Evolutionary conservation across 73 alveolate genomes (phyloP), one percentile per base, ranked within the genome.

Genomic region (Symbiodinium natans): DNA sequence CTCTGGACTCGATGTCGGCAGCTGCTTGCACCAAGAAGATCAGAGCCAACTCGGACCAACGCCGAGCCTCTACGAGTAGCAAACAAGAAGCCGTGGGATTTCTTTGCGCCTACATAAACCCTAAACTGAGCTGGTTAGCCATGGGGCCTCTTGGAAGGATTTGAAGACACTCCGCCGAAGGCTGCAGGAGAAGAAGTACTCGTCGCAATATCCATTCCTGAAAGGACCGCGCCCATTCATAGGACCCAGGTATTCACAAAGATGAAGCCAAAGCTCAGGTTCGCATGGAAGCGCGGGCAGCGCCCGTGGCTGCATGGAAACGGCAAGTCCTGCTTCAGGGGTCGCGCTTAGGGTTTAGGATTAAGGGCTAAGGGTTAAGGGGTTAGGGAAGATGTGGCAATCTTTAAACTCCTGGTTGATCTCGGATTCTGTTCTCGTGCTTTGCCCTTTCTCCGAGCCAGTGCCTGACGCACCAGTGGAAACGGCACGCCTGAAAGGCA

Each of bases 1-100:
- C 92, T 41, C 74, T 83, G 43, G 92, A 83, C 54, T 83, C 92
- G 38, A 83, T 40, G 52, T 83, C 92, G n/a, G 92, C 87, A 0
- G 87, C 87, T 36, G 87, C 87, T 80, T 80, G 87, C 56, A 80
- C 87, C 6, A 80, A 80, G 87, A 80, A 80, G 13, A 83, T 83
- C 92, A 42, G 41, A 52, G 54, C 59, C 92, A 83, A 41, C 73
- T 83, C 92, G 6, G 74, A 21, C 40, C 52, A 42, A 11, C 34
- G 75, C 33, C 27, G 54, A n/a, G 41, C 92, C 92, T 83, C 42
- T 15, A 19, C 31, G 40, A 68, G 38, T 75, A 27, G 19, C n/a
- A 38, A 48, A 19, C 89, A 36, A 21, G 75, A 56, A 56, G 75
- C 29, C 75, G 75, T 56, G 75, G 75, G 59, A 46, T 46, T 46